Evolutionary conservation across 441 rosid genomes (phyloP).

Genomic region (Pelargonium myrrhifolium): DNA sequence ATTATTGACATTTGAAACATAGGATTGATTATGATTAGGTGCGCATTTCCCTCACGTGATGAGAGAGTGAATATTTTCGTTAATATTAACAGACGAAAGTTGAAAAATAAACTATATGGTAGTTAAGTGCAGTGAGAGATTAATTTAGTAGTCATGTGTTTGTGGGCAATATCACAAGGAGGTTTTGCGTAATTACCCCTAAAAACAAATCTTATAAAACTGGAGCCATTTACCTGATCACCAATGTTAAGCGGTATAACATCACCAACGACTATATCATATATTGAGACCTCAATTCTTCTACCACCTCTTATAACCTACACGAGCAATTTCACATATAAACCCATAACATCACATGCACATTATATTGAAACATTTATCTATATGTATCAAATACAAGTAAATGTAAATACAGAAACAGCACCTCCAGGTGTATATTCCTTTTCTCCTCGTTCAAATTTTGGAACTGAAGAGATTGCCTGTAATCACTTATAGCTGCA

Average conservation of each 20-base stretch:
- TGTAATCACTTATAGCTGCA: slow-evolving; percentile 92
- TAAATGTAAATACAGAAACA: slow-evolving; percentile 11
- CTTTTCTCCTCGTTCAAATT: slow-evolving; percentile 92
- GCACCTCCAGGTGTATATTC: slow-evolving; percentile 84
- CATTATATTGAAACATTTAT: neutral
- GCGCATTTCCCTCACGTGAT: too few relatives aligned
- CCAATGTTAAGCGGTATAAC: slow-evolving; percentile 86
- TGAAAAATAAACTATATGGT: too few relatives aligned
- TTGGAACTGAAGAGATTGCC: slow-evolving; percentile 94
- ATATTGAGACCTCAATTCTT: slow-evolving; percentile 85
- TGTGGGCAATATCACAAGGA: too few relatives aligned
- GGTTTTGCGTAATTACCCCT: too few relatives aligned
- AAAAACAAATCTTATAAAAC: slow-evolving; percentile 2
- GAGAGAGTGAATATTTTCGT: too few relatives aligned
- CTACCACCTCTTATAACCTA: slow-evolving; percentile 90
- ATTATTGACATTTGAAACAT: too few relatives aligned
- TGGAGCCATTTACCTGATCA: slow-evolving; percentile 58
- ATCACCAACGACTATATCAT: slow-evolving; percentile 90
- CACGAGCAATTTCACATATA: slow-evolving; percentile 15
- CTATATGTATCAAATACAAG: slow-evolving; percentile 4
- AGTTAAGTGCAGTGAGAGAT: too few relatives aligned
- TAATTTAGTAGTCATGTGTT: too few relatives aligned
- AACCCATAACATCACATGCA: slow-evolving; percentile 11
- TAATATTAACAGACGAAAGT: too few relatives aligned
- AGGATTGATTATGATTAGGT: too few relatives aligned